Base-by-base conservation (phyloP, 768 basidiomycete genomes). In the Dendrothele bispora region DNA sequence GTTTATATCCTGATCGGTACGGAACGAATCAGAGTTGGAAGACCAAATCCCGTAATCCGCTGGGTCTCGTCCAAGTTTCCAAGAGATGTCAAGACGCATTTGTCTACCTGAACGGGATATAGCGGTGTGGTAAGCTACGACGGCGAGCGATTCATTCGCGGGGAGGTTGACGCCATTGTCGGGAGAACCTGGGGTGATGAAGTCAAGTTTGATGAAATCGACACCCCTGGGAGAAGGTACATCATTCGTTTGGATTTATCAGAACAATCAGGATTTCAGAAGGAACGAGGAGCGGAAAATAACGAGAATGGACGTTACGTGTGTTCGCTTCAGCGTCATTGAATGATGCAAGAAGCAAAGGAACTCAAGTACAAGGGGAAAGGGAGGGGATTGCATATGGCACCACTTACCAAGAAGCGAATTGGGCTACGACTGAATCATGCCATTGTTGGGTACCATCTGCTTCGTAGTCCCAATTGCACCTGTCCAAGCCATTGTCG, bases 81-180 rank as follows among this genome's bases (percentile, higher is more conserved):
- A 51, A 39, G 45, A 46, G n/a, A 51, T 51, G 24, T 51, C 50
- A 2, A 51, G 44, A 10, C 50, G 50, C 50, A 51, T 51, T n/a
- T 38, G 44, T n/a, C 44, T 37, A n/a, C 35, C 46, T 26, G 46
- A n/a, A 14, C 42, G 39, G 7, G 25, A 17, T 17, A 51, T 51
- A 8, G 50, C 50, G 29, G 34, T 51, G 40, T 47, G 50, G 28
- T 46, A 46, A 3, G 37, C 45, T 7, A 46, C 24, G 8, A 51
- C 50, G 14, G 26, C 50, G 11, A 20, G 27, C 20, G 27, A 39
- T 11, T 40, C 39, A 20, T 51, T 51, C 5, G 37, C 20, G 2
- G 50, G 50, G 14, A 46, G 44, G 18, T 39, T 24, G 14, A 29
- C 50, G 35, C 50, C 50, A 21, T 51, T 41, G 30, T 51, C 39